phyloP scores from a whole-genome alignment of 2,329 filamentous ascomycete genomes.

The Ophiostoma sp. region DNA sequence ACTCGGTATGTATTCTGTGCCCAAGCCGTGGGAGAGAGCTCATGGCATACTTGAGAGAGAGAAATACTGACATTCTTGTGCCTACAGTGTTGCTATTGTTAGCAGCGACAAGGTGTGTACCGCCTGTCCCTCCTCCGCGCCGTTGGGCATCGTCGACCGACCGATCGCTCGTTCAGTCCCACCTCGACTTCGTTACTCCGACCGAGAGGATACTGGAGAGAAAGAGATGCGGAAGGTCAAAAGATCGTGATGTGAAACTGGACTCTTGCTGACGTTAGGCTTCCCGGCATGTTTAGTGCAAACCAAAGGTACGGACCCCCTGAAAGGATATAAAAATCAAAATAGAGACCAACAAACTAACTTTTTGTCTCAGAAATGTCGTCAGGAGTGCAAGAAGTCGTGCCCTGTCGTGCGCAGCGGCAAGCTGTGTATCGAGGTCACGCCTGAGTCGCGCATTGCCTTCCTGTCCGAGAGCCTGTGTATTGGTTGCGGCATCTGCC shows the following conservation, averaged over 20 bases:
- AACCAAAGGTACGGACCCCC: constrained; percentile 67
- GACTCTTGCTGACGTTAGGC: constrained; percentile 38
- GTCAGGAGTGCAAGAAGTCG: constrained; percentile 98
- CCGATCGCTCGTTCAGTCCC: neutral
- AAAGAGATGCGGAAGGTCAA: no score
- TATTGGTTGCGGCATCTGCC: constrained; percentile 99
- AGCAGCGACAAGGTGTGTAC: constrained; percentile 85
- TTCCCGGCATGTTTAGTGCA: constrained; percentile 61
- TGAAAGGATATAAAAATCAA: neutral
- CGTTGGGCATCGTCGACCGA: constrained; percentile 40
- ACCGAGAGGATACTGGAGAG: neutral
- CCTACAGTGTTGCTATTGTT: constrained; percentile 92
- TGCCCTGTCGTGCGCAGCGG: constrained; percentile 96
- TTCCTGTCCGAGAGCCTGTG: constrained; percentile 95
- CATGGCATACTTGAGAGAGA: neutral
- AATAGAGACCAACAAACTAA: neutral
- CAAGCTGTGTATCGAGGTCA: constrained; percentile 88
- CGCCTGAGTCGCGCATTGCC: constrained; percentile 83
- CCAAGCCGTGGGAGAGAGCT: neutral
- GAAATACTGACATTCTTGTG: constrained; percentile 34
- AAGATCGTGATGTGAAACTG: neutral
- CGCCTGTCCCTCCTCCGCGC: constrained; percentile 42
- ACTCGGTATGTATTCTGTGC: constrained; percentile 71
- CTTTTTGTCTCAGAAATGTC: constrained; percentile 68
- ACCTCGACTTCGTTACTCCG: neutral